Evolutionary conservation across 495 filamentous ascomycete species (phyloP).

Genomic region (Darksidea phi): DNA sequence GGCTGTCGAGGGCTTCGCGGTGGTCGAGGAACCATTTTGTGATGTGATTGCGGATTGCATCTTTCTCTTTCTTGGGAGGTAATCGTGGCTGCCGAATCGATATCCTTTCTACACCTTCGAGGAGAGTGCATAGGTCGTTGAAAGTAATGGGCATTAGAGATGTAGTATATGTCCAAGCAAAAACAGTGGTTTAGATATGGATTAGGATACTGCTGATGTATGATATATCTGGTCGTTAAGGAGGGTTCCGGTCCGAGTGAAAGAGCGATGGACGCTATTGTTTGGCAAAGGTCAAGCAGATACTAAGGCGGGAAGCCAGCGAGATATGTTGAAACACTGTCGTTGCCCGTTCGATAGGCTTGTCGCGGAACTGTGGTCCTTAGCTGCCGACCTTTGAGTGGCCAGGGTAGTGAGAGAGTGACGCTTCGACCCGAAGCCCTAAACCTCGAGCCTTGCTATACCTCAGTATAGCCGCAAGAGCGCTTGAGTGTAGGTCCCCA

Average conservation of each 20-base stretch:
- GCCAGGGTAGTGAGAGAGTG: too few relatives aligned
- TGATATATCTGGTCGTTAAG: background rate
- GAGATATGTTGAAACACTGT: too few relatives aligned
- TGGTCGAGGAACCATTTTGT: slow-evolving; percentile 23
- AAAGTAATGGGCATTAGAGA: slow-evolving; percentile 24
- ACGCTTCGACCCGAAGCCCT: too few relatives aligned
- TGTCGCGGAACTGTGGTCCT: too few relatives aligned
- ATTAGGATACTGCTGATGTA: background rate
- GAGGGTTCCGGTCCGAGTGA: background rate
- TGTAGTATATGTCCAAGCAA: background rate
- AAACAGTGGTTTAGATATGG: background rate
- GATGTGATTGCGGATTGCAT: background rate
- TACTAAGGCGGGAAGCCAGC: too few relatives aligned
- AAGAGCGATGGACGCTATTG: too few relatives aligned
- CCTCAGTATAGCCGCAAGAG: too few relatives aligned
- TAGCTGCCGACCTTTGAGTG: too few relatives aligned
- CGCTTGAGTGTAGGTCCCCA: too few relatives aligned
- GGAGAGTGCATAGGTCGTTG: slow-evolving; percentile 23
- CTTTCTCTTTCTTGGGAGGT: background rate
- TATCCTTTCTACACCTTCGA: slow-evolving; percentile 23
- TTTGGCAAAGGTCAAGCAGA: too few relatives aligned
- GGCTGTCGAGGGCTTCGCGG: slow-evolving; percentile 8
- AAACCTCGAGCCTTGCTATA: too few relatives aligned
- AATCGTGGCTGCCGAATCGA: slow-evolving; percentile 9
- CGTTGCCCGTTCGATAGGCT: too few relatives aligned